These are phyloP conservation scores for Castanea crenata DNA, from an alignment of 306 rosid species.

Conservation along the genomic window DNA sequence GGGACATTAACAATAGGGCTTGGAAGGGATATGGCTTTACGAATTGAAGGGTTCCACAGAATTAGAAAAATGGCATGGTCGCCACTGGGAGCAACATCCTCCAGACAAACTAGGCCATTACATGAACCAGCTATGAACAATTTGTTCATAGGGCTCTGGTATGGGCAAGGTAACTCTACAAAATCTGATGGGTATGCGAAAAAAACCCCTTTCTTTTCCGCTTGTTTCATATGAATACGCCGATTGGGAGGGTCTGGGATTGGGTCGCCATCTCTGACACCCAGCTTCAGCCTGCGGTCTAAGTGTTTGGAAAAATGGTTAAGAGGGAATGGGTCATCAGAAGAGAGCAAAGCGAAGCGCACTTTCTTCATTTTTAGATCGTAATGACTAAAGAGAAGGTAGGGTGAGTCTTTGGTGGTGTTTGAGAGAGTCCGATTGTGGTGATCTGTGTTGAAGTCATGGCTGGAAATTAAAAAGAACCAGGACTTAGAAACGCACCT, in stretches of 20 bases:
- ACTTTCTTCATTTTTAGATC: no score
- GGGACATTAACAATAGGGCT: background rate
- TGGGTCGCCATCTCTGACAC: no score
- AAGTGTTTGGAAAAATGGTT: no score
- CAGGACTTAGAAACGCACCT: constrained; percentile 18
- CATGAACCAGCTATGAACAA: background rate
- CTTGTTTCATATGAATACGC: no score
- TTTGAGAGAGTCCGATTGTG: background rate
- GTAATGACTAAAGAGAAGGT: background rate
- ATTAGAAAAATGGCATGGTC: background rate
- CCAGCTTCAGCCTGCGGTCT: no score
- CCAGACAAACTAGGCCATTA: constrained; percentile 3
- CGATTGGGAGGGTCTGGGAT: no score
- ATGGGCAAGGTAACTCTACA: background rate
- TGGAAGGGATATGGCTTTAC: background rate
- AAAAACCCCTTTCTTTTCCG: no score
- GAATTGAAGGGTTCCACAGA: constrained; percentile 19
- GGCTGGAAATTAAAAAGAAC: background rate
- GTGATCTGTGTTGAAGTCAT: constrained; percentile 5
- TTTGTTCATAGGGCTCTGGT: background rate
- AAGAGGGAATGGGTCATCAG: no score
- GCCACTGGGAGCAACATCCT: background rate
- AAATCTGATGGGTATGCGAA: background rate
- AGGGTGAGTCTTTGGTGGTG: background rate
- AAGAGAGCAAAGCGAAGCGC: no score